These are phyloP conservation scores for Russula sp. DNA, from an alignment of 768 basidiomycete species.

Conservation along the genomic window DNA sequence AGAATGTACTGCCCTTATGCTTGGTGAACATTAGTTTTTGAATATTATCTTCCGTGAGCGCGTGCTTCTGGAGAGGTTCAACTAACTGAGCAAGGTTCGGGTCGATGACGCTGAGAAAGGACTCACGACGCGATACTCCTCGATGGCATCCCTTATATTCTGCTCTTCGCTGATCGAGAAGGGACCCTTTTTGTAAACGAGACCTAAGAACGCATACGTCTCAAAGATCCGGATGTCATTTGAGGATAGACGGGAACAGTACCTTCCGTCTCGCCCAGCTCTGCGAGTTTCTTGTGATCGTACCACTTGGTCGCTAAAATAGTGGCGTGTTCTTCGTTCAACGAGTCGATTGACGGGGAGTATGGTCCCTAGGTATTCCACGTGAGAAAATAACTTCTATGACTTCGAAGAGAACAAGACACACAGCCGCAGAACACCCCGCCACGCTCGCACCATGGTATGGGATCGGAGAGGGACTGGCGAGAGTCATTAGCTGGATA, in stretches of 20 bases:
- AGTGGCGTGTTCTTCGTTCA: slow-evolving; percentile 9
- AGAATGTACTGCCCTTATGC: slow-evolving; percentile 15
- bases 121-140: slow-evolving; percentile 17
- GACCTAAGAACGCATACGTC: not conserved
- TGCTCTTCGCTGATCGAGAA: slow-evolving; percentile 14
- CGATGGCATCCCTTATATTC: slow-evolving; percentile 6
- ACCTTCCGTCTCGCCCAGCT: slow-evolving; percentile 17
- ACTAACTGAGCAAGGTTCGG: not conserved
- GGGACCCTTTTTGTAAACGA: slow-evolving; percentile 15
- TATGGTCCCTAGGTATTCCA: not conserved
- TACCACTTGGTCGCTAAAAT: slow-evolving; percentile 18
- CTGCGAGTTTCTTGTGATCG: slow-evolving; percentile 9
- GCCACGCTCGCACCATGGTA: not conserved
- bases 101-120: not conserved
- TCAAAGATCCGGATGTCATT: no score
- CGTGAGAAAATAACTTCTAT: not conserved
- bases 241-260: not conserved
- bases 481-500: not conserved
- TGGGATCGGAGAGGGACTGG: not conserved
- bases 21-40: slow-evolving; percentile 6
- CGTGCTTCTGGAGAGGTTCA: slow-evolving; percentile 5
- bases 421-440: not conserved
- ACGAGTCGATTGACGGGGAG: not conserved
- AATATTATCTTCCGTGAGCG: slow-evolving; percentile 3
- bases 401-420: not conserved